Evolutionary conservation across 306 rosid genomes (phyloP).

Genomic region (Medicago arabica): DNA sequence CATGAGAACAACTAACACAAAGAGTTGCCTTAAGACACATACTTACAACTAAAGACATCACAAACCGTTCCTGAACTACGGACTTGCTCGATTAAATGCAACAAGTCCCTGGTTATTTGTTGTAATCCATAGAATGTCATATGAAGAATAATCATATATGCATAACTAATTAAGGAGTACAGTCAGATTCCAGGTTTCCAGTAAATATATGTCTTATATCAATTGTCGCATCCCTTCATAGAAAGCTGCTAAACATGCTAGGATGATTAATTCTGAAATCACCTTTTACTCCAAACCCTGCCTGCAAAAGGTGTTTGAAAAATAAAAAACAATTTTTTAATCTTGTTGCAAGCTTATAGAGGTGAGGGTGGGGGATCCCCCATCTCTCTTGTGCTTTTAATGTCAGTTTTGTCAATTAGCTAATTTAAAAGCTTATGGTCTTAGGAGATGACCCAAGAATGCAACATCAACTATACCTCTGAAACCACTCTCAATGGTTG

Average conservation of each 20-base stretch:
- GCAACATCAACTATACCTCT: background rate
- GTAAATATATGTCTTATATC: slow-evolving; percentile 21
- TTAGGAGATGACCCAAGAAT: background rate
- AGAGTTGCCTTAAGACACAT: background rate
- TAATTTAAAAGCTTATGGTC: no score
- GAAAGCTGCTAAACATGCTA: slow-evolving; percentile 3
- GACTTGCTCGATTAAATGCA: slow-evolving; percentile 10
- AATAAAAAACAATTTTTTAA: background rate
- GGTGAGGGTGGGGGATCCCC: background rate
- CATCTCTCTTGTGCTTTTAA: background rate
- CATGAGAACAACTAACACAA: background rate
- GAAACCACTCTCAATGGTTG: slow-evolving; percentile 3
- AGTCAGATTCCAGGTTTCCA: slow-evolving; percentile 12
- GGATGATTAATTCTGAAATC: slow-evolving; percentile 17
- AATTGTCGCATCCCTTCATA: slow-evolving; percentile 13
- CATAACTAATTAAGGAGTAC: background rate
- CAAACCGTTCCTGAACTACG: background rate
- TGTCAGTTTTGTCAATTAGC: background rate
- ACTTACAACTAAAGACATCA: background rate
- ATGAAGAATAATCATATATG: slow-evolving; percentile 4
- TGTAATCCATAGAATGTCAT: background rate
- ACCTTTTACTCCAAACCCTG: slow-evolving; percentile 28
- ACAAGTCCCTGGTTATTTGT: background rate
- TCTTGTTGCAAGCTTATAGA: no score
- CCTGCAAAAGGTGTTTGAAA: background rate